Conservation (phyloP, 495 filamentous ascomycete genomes). For the Darksidea phi region DNA sequence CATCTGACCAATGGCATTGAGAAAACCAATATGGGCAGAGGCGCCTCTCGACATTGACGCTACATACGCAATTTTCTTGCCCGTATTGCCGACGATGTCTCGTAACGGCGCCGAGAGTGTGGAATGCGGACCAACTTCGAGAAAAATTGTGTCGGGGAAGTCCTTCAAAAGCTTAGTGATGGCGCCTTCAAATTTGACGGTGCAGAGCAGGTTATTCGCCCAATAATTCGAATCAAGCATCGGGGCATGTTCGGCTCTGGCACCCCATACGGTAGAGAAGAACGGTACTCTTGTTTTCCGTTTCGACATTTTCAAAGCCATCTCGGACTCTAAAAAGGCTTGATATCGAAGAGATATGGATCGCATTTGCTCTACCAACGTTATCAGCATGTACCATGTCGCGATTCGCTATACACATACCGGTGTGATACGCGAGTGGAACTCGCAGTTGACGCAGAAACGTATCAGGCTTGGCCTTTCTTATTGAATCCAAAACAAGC, state of each 20-base stretch:
- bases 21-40: neutral
- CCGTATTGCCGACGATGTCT: neutral
- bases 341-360: too few relatives aligned
- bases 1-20: neutral
- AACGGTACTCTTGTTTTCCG: neutral
- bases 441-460: conserved; percentile 7
- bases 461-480: neutral
- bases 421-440: conserved; percentile 29
- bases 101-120: conserved; percentile 10
- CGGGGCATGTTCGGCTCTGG: neutral
- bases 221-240: conserved; percentile 9
- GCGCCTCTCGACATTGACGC: neutral
- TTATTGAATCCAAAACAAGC: neutral
- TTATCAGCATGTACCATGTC: neutral
- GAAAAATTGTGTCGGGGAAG: neutral
- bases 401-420: neutral
- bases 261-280: neutral
- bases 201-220: neutral
- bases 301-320: too few relatives aligned
- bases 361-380: too few relatives aligned
- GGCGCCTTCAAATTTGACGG: conserved; percentile 3
- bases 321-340: too few relatives aligned
- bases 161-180: neutral
- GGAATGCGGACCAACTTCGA: conserved; percentile 22
- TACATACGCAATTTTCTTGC: neutral